Percentiles rank a stretch among this genome's conserved stretches.
Evolutionary conservation across 345 rosid genomes (phyloP).

Genomic region (Fremontodendron californicum): DNA sequence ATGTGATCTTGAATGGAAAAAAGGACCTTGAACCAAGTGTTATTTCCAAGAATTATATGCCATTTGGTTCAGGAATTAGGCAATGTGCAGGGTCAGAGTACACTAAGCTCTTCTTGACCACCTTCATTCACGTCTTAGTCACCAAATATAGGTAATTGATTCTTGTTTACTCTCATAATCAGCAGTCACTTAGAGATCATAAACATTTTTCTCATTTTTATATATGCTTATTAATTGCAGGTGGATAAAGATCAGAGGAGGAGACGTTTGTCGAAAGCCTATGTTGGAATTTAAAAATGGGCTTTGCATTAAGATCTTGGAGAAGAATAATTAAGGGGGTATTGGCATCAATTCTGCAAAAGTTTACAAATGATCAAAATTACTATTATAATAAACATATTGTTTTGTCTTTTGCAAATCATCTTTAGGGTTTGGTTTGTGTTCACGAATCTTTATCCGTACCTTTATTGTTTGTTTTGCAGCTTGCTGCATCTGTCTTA

Average conservation of each 20-base stretch:
- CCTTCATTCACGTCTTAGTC: too few relatives aligned
- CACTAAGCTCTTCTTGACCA: constrained; percentile 7
- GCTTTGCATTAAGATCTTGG: too few relatives aligned
- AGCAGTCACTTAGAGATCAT: not conserved
- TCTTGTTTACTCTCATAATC: too few relatives aligned
- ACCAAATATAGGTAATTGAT: constrained; percentile 18
- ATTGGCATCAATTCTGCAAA: constrained; percentile 3
- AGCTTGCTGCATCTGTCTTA: too few relatives aligned
- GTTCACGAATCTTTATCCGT: too few relatives aligned
- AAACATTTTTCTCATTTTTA: not conserved
- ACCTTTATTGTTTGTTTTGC: too few relatives aligned
- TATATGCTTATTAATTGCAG: not conserved
- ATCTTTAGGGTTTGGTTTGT: too few relatives aligned
- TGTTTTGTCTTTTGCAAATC: too few relatives aligned
- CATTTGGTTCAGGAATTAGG: too few relatives aligned
- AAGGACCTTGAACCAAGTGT: constrained; percentile 9
- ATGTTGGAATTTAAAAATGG: constrained; percentile 9
- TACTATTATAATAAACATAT: too few relatives aligned
- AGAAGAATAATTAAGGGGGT: too few relatives aligned
- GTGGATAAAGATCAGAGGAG: constrained; percentile 24
- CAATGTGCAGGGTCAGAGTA: constrained; percentile 27
- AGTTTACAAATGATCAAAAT: too few relatives aligned
- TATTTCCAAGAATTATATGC: constrained; percentile 14
- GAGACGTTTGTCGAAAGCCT: constrained; percentile 12
- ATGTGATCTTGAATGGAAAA: not conserved